Evolutionary conservation across 148 eudicot species (phyloP).

Genomic region (Suaeda aralocaspica): DNA sequence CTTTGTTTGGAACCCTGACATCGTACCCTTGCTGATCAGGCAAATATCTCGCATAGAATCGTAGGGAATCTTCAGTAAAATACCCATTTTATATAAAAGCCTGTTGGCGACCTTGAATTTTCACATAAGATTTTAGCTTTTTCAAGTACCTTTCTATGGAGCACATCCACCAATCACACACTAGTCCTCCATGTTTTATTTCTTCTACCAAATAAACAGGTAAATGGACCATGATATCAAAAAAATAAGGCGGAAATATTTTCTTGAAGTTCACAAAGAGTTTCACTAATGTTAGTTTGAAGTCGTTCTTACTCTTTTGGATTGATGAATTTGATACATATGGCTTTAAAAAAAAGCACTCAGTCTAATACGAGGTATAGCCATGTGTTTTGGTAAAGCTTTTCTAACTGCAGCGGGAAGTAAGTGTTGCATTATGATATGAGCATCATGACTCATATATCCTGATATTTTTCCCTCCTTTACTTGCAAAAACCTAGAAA

Average conservation of each 20-base stretch:
- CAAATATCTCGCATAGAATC: slow-evolving; percentile 1
- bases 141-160: slow-evolving; percentile 13
- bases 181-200: no score
- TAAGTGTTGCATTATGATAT: no score
- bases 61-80: background rate
- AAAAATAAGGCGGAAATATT: slow-evolving; percentile 17
- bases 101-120: background rate
- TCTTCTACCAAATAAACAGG: no score
- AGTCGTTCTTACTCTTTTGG: no score
- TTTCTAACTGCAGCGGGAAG: no score
- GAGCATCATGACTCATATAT: slow-evolving; percentile 9
- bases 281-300: background rate
- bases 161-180: no score
- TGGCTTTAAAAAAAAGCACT: no score
- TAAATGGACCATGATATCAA: slow-evolving; percentile 17
- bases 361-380: no score
- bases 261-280: slow-evolving; percentile 11
- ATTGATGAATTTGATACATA: no score
- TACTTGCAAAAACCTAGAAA: no score
- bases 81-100: slow-evolving; percentile 1
- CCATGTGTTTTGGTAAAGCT: no score
- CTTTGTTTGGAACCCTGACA: background rate
- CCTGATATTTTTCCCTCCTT: background rate
- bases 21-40: background rate
- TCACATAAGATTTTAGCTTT: slow-evolving; percentile 6